phyloP scores from a whole-genome alignment of 352 stramenopile genomes.

The Detonula confervacea region DNA sequence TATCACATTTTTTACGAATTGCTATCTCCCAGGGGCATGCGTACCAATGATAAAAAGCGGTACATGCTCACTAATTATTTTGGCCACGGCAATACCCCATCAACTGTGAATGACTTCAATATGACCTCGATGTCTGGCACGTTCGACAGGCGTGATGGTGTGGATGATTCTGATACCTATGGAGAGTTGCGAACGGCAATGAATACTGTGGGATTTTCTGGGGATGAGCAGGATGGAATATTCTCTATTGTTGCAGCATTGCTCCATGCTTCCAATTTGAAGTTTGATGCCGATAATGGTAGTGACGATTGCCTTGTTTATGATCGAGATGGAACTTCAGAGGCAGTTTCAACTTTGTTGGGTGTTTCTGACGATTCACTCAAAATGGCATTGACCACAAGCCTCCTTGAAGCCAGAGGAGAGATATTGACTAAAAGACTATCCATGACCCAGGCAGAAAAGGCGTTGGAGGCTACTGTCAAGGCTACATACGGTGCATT shows the following conservation, averaged over 20 bases:
- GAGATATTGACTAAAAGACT: conserved; percentile 89
- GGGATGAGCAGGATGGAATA: conserved; percentile 90
- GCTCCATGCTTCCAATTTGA: conserved; percentile 94
- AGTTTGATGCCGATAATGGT: conserved; percentile 84
- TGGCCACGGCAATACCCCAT: conserved; percentile 10
- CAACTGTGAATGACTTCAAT: conserved; percentile 67
- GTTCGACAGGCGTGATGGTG: conserved; percentile 80
- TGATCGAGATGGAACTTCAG: conserved; percentile 55
- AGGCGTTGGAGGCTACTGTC: conserved; percentile 92
- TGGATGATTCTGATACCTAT: conserved; percentile 77
- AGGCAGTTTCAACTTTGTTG: conserved; percentile 88
- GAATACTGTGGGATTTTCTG: conserved; percentile 71
- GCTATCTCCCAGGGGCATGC: conserved; percentile 80
- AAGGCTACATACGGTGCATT: conserved; percentile 95
- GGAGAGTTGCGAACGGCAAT: conserved; percentile 68
- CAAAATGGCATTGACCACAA: conserved; percentile 90
- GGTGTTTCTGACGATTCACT: conserved; percentile 89
- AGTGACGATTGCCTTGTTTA: conserved; percentile 77
- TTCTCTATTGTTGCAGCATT: conserved; percentile 91
- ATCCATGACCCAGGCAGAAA: conserved; percentile 86
- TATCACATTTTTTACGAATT: conserved; percentile 95
- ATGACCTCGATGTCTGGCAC: conserved; percentile 79
- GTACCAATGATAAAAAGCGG: conserved; percentile 77
- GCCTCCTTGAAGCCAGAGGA: conserved; percentile 92
- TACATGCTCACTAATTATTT: conserved; percentile 53